Evolutionary conservation across 768 basidiomycete species (phyloP).

Genomic region (Gymnopilus dilepis): DNA sequence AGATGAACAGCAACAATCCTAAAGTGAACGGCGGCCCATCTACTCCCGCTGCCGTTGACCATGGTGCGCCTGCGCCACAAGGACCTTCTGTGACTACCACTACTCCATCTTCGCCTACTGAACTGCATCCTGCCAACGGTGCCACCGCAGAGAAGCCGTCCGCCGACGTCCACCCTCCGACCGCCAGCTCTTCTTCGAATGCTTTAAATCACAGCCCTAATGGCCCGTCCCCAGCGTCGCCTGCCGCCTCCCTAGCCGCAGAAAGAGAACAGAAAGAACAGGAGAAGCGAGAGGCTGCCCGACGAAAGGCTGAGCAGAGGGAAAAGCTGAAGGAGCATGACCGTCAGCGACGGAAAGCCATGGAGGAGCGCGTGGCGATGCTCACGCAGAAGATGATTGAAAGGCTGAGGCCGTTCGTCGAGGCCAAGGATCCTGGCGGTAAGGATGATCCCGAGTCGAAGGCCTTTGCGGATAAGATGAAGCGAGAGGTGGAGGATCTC

Average conservation of each 20-base stretch:
- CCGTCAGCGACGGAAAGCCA: conserved; percentile 75
- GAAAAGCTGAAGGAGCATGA: conserved; percentile 86
- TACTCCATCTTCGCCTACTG: conserved; percentile 16
- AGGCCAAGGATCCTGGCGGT: conserved; percentile 83
- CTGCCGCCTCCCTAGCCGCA: conserved; percentile 28
- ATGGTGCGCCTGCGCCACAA: conserved; percentile 9
- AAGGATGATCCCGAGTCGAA: conserved; percentile 84
- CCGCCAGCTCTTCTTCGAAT: conserved; percentile 16
- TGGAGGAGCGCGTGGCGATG: conserved; percentile 77
- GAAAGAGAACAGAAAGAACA: conserved; percentile 44
- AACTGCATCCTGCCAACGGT: neutral
- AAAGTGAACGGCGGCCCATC: conserved; percentile 7
- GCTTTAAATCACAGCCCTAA: conserved; percentile 15
- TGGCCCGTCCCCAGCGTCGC: conserved; percentile 15
- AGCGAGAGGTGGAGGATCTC: conserved; percentile 88
- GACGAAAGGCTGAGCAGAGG: conserved; percentile 81
- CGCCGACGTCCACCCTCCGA: conserved; percentile 5
- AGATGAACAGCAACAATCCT: conserved; percentile 47
- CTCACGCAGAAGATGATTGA: conserved; percentile 84
- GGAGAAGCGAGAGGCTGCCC: conserved; percentile 51
- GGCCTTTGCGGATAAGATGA: conserved; percentile 78
- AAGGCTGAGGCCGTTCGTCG: conserved; percentile 87
- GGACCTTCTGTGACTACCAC: conserved; percentile 17
- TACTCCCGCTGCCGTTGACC: conserved; percentile 6
- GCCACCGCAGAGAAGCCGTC: conserved; percentile 1